Conservation (phyloP, 2,329 filamentous ascomycete species). For the Fusarium verrucosum region DNA sequence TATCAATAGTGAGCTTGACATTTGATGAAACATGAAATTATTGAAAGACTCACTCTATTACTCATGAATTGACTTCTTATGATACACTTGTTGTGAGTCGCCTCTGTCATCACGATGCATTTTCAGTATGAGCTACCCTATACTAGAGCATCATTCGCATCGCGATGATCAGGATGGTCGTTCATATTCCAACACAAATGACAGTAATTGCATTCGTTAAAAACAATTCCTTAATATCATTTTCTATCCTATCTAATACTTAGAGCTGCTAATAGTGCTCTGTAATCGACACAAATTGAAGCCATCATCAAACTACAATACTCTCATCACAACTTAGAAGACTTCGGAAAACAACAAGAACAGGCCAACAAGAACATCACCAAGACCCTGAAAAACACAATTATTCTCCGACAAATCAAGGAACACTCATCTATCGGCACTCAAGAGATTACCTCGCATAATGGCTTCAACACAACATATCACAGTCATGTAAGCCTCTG, state of each 20-base stretch:
- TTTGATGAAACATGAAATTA: accelerated
- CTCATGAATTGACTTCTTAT: too few relatives aligned
- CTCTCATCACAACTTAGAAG: background rate
- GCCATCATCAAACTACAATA: background rate
- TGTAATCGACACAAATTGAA: background rate
- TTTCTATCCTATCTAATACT: accelerated
- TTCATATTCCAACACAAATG: background rate
- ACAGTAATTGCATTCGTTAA: accelerated
- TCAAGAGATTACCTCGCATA: background rate
- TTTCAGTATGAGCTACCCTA: background rate
- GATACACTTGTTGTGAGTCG: too few relatives aligned
- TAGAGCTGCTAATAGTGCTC: background rate
- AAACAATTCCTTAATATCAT: background rate
- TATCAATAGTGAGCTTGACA: accelerated
- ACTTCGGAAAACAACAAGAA: background rate
- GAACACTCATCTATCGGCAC: background rate
- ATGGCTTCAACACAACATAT: constrained; percentile 7
- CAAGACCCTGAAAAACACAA: background rate
- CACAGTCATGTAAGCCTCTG: background rate
- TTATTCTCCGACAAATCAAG: background rate
- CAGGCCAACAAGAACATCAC: background rate
- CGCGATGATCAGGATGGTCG: background rate
- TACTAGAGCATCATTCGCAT: background rate
- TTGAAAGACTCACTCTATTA: accelerated
- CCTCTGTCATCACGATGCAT: background rate